Percentiles rank a stretch among this genome's conserved stretches.
These are phyloP conservation scores for Carex parvula DNA, from an alignment of 176 grass and related monocot species.

Conservation along the genomic window DNA sequence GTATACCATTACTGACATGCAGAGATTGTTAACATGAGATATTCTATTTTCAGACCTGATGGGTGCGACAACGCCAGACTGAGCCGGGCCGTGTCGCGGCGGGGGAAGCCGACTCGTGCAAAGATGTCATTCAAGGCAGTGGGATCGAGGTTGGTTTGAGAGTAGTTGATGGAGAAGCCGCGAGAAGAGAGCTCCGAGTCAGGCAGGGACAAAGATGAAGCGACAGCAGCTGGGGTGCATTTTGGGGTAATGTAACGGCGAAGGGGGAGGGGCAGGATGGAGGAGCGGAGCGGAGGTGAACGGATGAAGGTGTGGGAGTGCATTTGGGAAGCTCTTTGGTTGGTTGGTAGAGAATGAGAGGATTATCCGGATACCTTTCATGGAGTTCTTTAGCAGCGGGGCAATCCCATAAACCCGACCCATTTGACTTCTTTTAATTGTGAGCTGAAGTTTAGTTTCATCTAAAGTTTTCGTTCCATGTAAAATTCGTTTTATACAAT, in stretches of 20 bases:
- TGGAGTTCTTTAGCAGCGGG: not conserved
- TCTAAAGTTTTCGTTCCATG: no score
- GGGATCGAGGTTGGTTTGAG: slow-evolving; percentile 45
- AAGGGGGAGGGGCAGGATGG: not conserved
- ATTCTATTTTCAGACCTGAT: not conserved
- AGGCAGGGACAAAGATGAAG: slow-evolving; percentile 47
- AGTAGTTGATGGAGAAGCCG: slow-evolving; percentile 57
- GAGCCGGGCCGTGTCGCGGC: slow-evolving; percentile 57
- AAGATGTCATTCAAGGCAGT: slow-evolving; percentile 75
- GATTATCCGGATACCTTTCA: slow-evolving; percentile 1
- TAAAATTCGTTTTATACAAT: no score
- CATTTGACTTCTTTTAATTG: not conserved
- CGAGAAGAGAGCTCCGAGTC: slow-evolving; percentile 62
- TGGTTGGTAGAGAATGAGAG: not conserved
- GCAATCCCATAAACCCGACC: not conserved
- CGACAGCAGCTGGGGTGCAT: not conserved
- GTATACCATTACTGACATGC: no score
- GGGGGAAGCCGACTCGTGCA: slow-evolving; percentile 77
- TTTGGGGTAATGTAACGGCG: slow-evolving; percentile 6
- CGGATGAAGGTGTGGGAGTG: slow-evolving; percentile 11
- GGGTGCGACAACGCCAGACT: slow-evolving; percentile 57
- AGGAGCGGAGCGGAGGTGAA: not conserved
- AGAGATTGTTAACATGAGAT: not conserved
- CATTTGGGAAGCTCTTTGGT: not conserved
- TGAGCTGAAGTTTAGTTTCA: not conserved